Evolutionary conservation across 257 asterid genomes (phyloP).

Genomic region (Dorcoceras hygrometricum): DNA sequence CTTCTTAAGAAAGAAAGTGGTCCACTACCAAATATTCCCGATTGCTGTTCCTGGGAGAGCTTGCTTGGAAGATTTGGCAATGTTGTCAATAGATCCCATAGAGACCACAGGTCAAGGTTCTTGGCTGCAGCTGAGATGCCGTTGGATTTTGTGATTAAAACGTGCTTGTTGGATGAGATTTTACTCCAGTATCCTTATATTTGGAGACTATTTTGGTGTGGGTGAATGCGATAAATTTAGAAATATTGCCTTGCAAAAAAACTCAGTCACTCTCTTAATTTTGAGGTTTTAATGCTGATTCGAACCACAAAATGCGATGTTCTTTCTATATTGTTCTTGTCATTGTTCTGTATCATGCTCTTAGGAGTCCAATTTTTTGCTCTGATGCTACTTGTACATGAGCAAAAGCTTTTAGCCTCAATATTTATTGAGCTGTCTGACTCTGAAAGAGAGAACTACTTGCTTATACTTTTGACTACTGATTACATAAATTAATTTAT

Average conservation of each 20-base stretch:
- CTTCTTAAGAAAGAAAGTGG: constrained; percentile 28
- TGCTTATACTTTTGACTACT: not conserved
- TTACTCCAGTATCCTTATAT: constrained; percentile 88
- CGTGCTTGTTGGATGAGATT: constrained; percentile 80
- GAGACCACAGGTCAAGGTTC: constrained; percentile 40
- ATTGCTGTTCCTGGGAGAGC: constrained; percentile 87
- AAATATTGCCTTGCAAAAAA: not conserved
- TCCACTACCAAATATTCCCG: constrained; percentile 35
- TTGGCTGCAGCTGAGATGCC: constrained; percentile 71
- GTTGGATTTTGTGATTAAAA: constrained; percentile 77
- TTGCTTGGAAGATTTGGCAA: constrained; percentile 60
- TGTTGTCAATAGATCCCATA: constrained; percentile 30
- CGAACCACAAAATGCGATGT: not conserved
- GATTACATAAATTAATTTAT: not conserved
- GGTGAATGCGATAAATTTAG: constrained; percentile 3
- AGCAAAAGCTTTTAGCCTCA: constrained; percentile 9
- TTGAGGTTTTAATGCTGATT: not conserved
- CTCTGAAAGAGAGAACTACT: constrained; percentile 10
- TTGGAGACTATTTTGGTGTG: constrained; percentile 5
- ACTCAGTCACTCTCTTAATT: constrained; percentile 8
- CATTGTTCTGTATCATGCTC: constrained; percentile 5
- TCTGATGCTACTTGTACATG: constrained; percentile 12
- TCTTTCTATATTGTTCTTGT: not conserved
- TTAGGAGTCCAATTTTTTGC: constrained; percentile 2
- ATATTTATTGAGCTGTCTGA: constrained; percentile 20